Percentiles rank a stretch among this genome's conserved stretches.
Conservation (phyloP, 768 basidiomycete genomes). For the Podaxis sp. region DNA sequence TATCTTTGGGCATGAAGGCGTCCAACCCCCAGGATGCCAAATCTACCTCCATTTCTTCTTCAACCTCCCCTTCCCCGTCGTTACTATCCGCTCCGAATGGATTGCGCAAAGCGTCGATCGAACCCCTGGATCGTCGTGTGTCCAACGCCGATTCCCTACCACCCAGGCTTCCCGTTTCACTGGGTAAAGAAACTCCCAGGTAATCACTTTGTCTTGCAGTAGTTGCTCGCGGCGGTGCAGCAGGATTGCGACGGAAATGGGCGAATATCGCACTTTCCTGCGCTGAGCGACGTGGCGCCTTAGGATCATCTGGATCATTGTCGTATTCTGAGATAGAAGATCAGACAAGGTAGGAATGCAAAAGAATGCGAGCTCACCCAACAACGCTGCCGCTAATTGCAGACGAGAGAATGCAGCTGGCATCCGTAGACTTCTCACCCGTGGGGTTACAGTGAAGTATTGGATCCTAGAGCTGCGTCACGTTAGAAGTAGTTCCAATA, state of each 20-base stretch:
- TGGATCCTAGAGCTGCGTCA: not conserved
- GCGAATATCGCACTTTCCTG: slow-evolving; percentile 85
- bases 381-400: slow-evolving; percentile 80
- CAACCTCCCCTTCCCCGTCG: slow-evolving; percentile 40
- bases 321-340: slow-evolving; percentile 67
- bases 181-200: slow-evolving; percentile 64
- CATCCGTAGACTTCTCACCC: slow-evolving; percentile 12
- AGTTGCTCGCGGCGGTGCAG: slow-evolving; percentile 36
- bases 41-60: slow-evolving; percentile 67
- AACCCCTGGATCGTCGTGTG: slow-evolving; percentile 49
- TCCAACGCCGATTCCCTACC: slow-evolving; percentile 45
- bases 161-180: slow-evolving; percentile 44
- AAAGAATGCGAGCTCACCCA: slow-evolving; percentile 48
- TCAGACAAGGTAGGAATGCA: not conserved
- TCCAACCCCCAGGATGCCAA: slow-evolving; percentile 83
- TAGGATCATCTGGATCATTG: slow-evolving; percentile 73
- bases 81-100: slow-evolving; percentile 68
- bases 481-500: not conserved
- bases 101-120: slow-evolving; percentile 64
- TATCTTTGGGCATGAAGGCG: slow-evolving; percentile 69
- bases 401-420: slow-evolving; percentile 69
- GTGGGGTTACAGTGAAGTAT: not conserved
- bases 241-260: slow-evolving; percentile 60
- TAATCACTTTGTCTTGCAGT: slow-evolving; percentile 57
- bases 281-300: slow-evolving; percentile 57